Percentiles rank a stretch among this genome's conserved stretches.
Conservation (phyloP, 371 early-diverging fungal genomes). For the Mortierella sp. region DNA sequence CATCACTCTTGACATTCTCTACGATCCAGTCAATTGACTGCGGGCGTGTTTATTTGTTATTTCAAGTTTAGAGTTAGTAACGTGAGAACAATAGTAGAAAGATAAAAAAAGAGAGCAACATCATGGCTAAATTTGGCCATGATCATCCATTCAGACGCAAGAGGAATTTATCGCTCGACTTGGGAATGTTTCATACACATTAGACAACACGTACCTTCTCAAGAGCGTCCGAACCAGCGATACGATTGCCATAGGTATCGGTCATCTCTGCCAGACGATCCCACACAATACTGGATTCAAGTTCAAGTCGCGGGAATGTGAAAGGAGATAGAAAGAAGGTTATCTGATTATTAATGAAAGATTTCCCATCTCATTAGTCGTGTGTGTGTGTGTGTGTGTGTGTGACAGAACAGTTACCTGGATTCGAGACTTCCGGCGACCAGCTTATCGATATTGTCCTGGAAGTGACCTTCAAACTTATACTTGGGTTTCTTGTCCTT, state of each 20-base stretch:
- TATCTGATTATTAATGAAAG: neutral
- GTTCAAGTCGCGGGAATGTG: neutral
- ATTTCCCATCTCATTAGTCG: too few species aligned
- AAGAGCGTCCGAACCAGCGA: conserved; percentile 60
- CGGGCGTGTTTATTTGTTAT: neutral
- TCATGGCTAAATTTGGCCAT: conserved; percentile 13
- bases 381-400: neutral
- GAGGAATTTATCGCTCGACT: neutral
- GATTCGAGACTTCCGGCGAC: conserved; percentile 49
- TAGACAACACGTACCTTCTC: conserved; percentile 41
- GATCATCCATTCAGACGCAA: neutral
- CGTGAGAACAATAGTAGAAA: neutral
- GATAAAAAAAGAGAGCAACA: neutral
- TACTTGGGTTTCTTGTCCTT: conserved; percentile 19
- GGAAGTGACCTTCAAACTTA: conserved; percentile 39
- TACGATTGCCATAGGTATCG: conserved; percentile 67
- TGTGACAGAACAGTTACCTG: conserved; percentile 18
- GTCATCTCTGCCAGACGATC: conserved; percentile 73
- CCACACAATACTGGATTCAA: conserved; percentile 60
- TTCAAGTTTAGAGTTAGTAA: conserved; percentile 4
- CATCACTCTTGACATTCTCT: conserved; percentile 51
- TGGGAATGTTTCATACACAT: too few species aligned
- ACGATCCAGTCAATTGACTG: conserved; percentile 67
- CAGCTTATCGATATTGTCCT: conserved; percentile 34
- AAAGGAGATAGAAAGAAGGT: neutral